Conservation (phyloP, 2,329 filamentous ascomycete genomes). For the Myriosclerotinia curreyana region DNA sequence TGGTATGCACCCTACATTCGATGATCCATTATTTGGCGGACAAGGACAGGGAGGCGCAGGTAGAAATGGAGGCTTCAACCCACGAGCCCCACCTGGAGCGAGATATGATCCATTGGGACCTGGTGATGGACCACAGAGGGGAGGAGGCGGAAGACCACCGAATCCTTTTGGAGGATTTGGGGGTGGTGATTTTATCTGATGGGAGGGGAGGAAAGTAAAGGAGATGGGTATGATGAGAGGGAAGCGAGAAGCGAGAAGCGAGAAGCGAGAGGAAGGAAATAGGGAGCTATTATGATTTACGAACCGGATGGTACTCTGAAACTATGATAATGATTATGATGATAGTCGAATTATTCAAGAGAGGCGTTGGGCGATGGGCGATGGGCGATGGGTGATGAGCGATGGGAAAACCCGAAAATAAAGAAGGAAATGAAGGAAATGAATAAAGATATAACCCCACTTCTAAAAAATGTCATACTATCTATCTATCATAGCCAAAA, state of each 20-base stretch:
- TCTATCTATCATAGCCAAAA: no score
- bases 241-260: no score
- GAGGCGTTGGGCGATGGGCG: not conserved
- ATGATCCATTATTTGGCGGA: conserved; percentile 79
- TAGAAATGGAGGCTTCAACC: conserved; percentile 50
- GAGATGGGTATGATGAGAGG: not conserved
- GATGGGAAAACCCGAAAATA: not conserved
- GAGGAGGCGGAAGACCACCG: conserved; percentile 46
- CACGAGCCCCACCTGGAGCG: conserved; percentile 80
- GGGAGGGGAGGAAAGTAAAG: not conserved
- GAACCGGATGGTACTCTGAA: not conserved
- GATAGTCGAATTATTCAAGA: not conserved
- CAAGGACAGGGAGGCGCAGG: conserved; percentile 42
- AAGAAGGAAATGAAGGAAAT: no score
- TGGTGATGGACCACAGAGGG: conserved; percentile 53
- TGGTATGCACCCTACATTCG: conserved; percentile 91
- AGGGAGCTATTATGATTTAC: not conserved
- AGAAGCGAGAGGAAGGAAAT: not conserved
- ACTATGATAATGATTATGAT: not conserved
- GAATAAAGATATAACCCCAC: no score
- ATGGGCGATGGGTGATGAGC: conserved; percentile 1
- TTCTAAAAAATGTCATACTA: no score
- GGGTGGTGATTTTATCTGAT: conserved; percentile 51
- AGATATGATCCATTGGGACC: conserved; percentile 86
- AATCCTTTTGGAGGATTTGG: conserved; percentile 62